Conservation (phyloP, 177 flowering plant genomes). For the Tripterygium wilfordii region DNA sequence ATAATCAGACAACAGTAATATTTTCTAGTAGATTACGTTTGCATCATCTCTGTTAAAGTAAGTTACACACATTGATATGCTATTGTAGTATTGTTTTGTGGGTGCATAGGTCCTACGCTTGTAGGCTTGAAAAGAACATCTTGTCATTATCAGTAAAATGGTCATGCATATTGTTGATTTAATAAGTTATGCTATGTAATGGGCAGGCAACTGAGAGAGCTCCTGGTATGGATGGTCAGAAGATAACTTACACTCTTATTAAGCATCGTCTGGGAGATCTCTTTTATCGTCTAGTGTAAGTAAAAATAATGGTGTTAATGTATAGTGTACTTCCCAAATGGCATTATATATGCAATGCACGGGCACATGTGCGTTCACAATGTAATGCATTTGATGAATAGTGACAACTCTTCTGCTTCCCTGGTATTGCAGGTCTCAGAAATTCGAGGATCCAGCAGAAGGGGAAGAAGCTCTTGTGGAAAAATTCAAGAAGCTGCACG, state of each 20-base stretch:
- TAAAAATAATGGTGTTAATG: slow-evolving; percentile 8
- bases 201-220: slow-evolving; percentile 90
- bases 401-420: not conserved
- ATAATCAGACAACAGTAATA: too few species aligned
- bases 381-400: not conserved
- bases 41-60: too few species aligned
- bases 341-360: too few species aligned
- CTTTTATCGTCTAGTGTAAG: slow-evolving; percentile 95
- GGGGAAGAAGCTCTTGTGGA: slow-evolving; percentile 78
- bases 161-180: not conserved
- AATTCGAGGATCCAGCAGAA: slow-evolving; percentile 98
- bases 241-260: slow-evolving; percentile 78
- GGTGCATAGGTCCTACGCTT: too few species aligned
- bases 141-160: too few species aligned
- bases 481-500: slow-evolving; percentile 77
- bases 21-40: too few species aligned
- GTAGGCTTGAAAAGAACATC: too few species aligned
- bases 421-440: slow-evolving; percentile 69
- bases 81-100: too few species aligned
- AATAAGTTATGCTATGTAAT: not conserved
- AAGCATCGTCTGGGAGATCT: slow-evolving; percentile 89
- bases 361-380: not conserved
- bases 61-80: too few species aligned
- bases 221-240: slow-evolving; percentile 95
- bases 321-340: too few species aligned